Conservation (phyloP, 345 rosid genomes). For the Populus davidiana region DNA sequence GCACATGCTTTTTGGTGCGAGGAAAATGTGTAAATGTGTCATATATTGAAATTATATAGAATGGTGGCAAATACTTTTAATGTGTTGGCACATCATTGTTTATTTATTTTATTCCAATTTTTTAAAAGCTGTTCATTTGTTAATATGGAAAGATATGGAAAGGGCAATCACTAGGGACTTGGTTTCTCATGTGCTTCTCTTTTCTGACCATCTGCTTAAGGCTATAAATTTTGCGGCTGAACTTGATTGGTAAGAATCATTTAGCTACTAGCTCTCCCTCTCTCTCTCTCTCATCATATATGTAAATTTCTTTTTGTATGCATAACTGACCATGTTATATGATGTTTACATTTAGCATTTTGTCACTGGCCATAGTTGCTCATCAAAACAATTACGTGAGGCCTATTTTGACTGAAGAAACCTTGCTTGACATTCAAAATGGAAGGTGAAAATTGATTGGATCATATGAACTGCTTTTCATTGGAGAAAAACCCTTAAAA, state of each 20-base stretch:
- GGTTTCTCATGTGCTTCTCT: constrained; percentile 65
- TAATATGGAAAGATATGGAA: constrained; percentile 69
- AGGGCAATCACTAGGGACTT: constrained; percentile 82
- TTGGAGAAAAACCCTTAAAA: not conserved
- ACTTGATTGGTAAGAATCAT: constrained; percentile 79
- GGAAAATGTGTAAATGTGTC: not conserved
- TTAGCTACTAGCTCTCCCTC: not conserved
- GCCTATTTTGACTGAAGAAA: constrained; percentile 72
- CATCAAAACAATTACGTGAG: constrained; percentile 88
- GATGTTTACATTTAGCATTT: constrained; percentile 42
- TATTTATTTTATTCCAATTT: constrained; percentile 3
- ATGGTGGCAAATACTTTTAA: too few relatives aligned
- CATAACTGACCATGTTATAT: constrained; percentile 15
- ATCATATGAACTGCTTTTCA: not conserved
- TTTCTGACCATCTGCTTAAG: constrained; percentile 67
- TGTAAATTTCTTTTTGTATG: not conserved
- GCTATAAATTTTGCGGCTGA: constrained; percentile 85
- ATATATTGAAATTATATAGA: too few relatives aligned
- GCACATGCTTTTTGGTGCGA: not conserved
- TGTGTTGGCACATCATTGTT: not conserved
- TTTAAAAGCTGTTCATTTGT: not conserved
- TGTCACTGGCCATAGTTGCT: constrained; percentile 84
- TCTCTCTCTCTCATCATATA: not conserved
- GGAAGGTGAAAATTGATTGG: constrained; percentile 58
- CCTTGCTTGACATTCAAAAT: constrained; percentile 68